Conservation (phyloP, 352 stramenopile species). For the Aphanomyces cochlioides region DNA sequence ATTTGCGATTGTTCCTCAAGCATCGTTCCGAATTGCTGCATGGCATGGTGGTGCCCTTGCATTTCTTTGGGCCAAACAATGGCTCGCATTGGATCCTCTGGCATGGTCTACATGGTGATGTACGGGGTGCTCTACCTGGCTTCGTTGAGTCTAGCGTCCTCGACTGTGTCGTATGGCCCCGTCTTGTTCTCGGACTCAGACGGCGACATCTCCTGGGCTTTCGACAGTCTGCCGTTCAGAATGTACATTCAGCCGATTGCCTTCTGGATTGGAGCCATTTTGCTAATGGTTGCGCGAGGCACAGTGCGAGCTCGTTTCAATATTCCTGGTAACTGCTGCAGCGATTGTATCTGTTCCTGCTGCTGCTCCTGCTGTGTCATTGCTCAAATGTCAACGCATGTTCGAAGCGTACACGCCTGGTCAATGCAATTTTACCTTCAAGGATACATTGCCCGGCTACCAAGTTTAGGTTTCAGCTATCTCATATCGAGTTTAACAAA, state of each 20-base stretch:
- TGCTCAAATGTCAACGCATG: conserved; percentile 51
- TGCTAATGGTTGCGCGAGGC: conserved; percentile 40
- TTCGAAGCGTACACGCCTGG: conserved; percentile 43
- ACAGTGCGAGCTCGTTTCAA: conserved; percentile 56
- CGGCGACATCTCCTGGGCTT: too few relatives aligned
- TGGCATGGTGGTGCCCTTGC: conserved; percentile 62
- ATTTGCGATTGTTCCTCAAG: conserved; percentile 66
- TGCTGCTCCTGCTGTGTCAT: conserved; percentile 74
- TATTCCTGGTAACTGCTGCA: conserved; percentile 53
- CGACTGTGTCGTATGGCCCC: too few relatives aligned
- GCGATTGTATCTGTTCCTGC: conserved; percentile 47
- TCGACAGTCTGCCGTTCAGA: too few relatives aligned
- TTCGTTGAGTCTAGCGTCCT: background rate
- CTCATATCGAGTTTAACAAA: too few relatives aligned
- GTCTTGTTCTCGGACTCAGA: too few relatives aligned
- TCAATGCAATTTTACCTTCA: conserved; percentile 67
- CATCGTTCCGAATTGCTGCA: conserved; percentile 65
- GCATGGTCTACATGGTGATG: conserved; percentile 35
- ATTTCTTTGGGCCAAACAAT: conserved; percentile 59
- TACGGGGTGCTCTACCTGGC: background rate
- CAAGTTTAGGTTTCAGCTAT: too few relatives aligned
- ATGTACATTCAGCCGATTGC: too few relatives aligned
- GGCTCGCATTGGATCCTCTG: conserved; percentile 57
- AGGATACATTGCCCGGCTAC: conserved; percentile 3
- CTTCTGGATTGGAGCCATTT: background rate